These are phyloP conservation scores for Mycena venus DNA, from an alignment of 768 basidiomycete species.

Conservation along the genomic window DNA sequence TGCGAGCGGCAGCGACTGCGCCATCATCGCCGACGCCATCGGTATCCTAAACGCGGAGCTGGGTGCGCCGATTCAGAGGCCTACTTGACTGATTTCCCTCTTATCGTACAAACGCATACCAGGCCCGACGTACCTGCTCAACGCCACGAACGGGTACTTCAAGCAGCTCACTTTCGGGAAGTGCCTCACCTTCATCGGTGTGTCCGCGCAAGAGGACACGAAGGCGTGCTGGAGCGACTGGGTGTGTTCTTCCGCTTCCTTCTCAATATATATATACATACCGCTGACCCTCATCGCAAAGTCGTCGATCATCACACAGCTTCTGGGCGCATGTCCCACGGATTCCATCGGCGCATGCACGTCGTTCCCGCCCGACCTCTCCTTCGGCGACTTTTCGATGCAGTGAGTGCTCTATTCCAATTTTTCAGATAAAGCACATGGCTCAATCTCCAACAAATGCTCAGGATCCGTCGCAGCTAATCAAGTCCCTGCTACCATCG, in stretches of 20 bases:
- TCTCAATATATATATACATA: no score
- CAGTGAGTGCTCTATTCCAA: neutral
- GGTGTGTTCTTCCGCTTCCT: neutral
- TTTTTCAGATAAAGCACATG: no score
- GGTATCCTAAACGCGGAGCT: neutral
- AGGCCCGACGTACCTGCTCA: slow-evolving; percentile 10
- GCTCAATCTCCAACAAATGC: neutral
- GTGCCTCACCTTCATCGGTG: slow-evolving; percentile 8
- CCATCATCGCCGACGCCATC: slow-evolving; percentile 13
- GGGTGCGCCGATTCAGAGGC: neutral
- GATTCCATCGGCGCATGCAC: slow-evolving; percentile 3
- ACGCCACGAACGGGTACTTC: slow-evolving; percentile 8
- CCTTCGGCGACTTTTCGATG: neutral
- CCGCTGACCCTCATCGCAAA: neutral
- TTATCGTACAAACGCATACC: neutral
- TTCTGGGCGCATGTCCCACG: neutral
- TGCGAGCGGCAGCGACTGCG: neutral
- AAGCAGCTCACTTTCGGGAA: slow-evolving; percentile 2
- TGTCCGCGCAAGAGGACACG: slow-evolving; percentile 9
- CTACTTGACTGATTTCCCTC: neutral
- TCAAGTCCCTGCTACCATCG: neutral
- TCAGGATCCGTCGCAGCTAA: neutral
- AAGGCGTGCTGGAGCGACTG: slow-evolving; percentile 17
- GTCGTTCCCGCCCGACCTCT: neutral
- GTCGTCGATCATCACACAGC: neutral